Evolutionary conservation across 2,329 filamentous ascomycete species (phyloP).

Genomic region (Paecilomyces dactylethromorphus): DNA sequence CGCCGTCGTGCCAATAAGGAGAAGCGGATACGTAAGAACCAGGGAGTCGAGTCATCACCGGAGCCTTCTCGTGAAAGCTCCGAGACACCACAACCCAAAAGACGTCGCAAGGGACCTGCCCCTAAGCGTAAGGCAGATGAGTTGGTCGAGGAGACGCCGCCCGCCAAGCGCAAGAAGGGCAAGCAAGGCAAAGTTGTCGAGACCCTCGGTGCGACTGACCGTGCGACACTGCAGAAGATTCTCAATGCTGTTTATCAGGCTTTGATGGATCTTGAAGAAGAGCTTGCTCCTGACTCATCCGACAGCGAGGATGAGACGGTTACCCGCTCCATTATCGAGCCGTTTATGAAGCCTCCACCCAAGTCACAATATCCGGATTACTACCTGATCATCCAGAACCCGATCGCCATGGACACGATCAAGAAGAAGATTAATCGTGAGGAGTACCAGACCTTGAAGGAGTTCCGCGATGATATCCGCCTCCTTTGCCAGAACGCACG

Average conservation of each 20-base stretch:
- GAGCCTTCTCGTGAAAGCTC: constrained; percentile 73
- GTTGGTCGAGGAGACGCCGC: constrained; percentile 68
- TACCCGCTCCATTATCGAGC: constrained; percentile 81
- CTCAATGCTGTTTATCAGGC: constrained; percentile 70
- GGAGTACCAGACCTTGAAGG: constrained; percentile 75
- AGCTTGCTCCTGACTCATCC: constrained; percentile 49
- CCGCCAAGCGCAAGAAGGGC: constrained; percentile 69
- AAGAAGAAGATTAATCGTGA: constrained; percentile 93
- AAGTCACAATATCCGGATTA: constrained; percentile 91
- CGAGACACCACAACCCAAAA: constrained; percentile 70
- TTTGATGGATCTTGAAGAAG: constrained; percentile 78
- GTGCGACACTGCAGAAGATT: constrained; percentile 71
- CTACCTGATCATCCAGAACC: constrained; percentile 84
- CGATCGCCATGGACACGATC: constrained; percentile 95
- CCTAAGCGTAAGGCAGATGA: constrained; percentile 87
- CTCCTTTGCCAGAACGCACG: constrained; percentile 85
- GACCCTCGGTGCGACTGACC: constrained; percentile 61
- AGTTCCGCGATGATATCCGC: constrained; percentile 75
- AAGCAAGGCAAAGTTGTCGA: constrained; percentile 65
- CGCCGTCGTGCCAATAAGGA: constrained; percentile 71
- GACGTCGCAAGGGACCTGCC: constrained; percentile 68
- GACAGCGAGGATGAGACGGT: constrained; percentile 47
- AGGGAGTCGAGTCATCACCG: constrained; percentile 62
- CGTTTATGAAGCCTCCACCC: constrained; percentile 85
- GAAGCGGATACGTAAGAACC: constrained; percentile 46